Evolutionary conservation across 192 early-diverging fungal genomes (phyloP).

Genomic region (Umbelopsis sp.): DNA sequence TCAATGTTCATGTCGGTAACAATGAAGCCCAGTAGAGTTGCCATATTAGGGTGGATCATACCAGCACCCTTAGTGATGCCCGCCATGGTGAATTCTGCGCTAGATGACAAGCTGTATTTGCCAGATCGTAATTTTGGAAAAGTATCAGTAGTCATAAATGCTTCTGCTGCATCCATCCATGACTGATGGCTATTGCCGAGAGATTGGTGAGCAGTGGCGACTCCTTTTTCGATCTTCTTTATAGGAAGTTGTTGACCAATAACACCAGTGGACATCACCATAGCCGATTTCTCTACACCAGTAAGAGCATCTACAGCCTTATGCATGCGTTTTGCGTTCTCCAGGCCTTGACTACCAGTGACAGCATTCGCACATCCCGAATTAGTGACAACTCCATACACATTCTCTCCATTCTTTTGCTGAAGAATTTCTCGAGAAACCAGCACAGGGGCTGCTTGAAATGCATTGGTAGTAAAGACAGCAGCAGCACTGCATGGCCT

Average conservation of each 20-base stretch:
- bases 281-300: slow-evolving; percentile 40
- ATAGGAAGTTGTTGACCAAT: slow-evolving; percentile 91
- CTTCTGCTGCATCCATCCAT: slow-evolving; percentile 83
- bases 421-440: slow-evolving; percentile 69
- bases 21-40: slow-evolving; percentile 85
- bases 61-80: slow-evolving; percentile 97
- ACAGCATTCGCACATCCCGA: slow-evolving; percentile 97
- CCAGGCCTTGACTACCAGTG: slow-evolving; percentile 82
- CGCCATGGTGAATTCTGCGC: slow-evolving; percentile 73
- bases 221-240: slow-evolving; percentile 77
- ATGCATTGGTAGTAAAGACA: slow-evolving; percentile 92
- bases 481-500: slow-evolving; percentile 76
- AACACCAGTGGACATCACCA: slow-evolving; percentile 98
- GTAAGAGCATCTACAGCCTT: slow-evolving; percentile 58
- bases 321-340: slow-evolving; percentile 75
- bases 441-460: slow-evolving; percentile 88
- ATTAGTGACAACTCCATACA: slow-evolving; percentile 73
- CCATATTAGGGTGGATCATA: slow-evolving; percentile 99
- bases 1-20: slow-evolving; percentile 83
- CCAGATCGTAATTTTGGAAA: slow-evolving; percentile 90
- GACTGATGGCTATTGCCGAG: slow-evolving; percentile 56
- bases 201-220: slow-evolving; percentile 43
- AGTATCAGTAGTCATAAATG: slow-evolving; percentile 98
- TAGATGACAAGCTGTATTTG: slow-evolving; percentile 50
- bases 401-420: slow-evolving; percentile 42